Evolutionary conservation across 225 moss, liverwort and hornwort species (phyloP), one percentile per base, ranked within the genome.

Genomic region (Physcomitrium patens): DNA sequence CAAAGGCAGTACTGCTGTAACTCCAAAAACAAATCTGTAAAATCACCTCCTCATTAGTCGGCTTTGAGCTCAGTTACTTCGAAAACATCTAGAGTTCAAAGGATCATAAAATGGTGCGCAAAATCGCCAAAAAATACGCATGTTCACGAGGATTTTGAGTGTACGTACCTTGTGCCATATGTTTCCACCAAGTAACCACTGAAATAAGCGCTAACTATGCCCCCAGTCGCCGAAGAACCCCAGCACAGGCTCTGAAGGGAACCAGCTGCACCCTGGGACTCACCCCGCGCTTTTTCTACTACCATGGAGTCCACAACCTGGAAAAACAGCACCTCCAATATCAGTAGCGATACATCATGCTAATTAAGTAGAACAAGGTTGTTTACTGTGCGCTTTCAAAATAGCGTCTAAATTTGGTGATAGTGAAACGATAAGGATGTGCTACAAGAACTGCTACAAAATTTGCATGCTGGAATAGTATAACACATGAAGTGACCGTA

Each of bases 251-350:
- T 87, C 85, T 90, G 90, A 56, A 90, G 90, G 17, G 90, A 90
- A 24, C 90, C 90, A 46, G 90, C 78, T 77, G 90, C 83, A 54
- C 87, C 79, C 44, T 90, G 90, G 41, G 90, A 87, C 74, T 90
- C 90, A 51, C 90, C 90, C 26, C 90, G 72, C 1, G 90, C 90
- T 77, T 87, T 85, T 56, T 87, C 90, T 72, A 90, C 90, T 46
- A 90, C 90, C 87, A 90, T 90, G 52, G 90, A 90, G 73, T 90
- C 90, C 53, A 90, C 90, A 1, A 90, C 90, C 90, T 90, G 73
- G 19, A 51, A 23, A 47, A 27, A 65, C 63, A 69, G 70, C 37
- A 77, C 22, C 46, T 60, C 65, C 53, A 20, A 44, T 17, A 22
- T 70, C 46, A 77, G 69, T 56, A 18, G 71, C 18, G 59, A 26